These are phyloP conservation scores for Ceratobasidium sp. DNA, from an alignment of 1,284 basidiomycete genomes.

Conservation along the genomic window DNA sequence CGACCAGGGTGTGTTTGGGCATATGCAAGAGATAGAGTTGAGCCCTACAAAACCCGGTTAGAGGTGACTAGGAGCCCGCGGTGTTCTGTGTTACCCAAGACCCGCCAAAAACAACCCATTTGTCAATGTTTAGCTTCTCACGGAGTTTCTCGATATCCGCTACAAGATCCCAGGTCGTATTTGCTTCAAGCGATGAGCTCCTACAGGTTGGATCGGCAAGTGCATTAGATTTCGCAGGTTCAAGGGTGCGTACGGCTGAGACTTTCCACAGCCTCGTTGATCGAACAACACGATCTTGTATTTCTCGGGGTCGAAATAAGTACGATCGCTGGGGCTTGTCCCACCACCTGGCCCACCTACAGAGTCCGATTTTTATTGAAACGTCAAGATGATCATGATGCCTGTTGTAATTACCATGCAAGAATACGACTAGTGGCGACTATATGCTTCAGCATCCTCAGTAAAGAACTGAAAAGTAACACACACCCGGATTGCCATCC, in stretches of 20 bases:
- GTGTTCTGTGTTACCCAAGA: conserved; percentile 71
- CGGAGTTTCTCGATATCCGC: conserved; percentile 88
- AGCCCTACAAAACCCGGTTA: conserved; percentile 68
- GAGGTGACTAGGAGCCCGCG: too few species aligned
- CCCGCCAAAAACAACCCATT: conserved; percentile 93
- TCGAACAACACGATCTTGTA: conserved; percentile 89
- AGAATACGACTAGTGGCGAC: conserved; percentile 72
- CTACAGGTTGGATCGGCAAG: conserved; percentile 55
- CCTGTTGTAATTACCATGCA: conserved; percentile 67
- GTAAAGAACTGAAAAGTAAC: background rate
- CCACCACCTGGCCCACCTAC: conserved; percentile 82
- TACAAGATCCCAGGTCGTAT: conserved; percentile 96
- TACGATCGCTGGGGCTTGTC: conserved; percentile 70
- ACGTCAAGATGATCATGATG: conserved; percentile 26
- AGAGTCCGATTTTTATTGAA: conserved; percentile 1
- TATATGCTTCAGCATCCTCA: conserved; percentile 17
- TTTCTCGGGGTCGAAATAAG: conserved; percentile 83
- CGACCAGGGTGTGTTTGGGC: conserved; percentile 87
- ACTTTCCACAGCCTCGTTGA: conserved; percentile 88
- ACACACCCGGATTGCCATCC: conserved; percentile 74
- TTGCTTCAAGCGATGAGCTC: conserved; percentile 80
- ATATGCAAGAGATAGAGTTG: conserved; percentile 89
- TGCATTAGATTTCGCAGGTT: conserved; percentile 10
- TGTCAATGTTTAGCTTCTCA: conserved; percentile 76
- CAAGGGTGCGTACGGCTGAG: conserved; percentile 69